Base-by-base conservation (phyloP, 2,329 filamentous ascomycete genomes). In the Epichloe sibirici region DNA sequence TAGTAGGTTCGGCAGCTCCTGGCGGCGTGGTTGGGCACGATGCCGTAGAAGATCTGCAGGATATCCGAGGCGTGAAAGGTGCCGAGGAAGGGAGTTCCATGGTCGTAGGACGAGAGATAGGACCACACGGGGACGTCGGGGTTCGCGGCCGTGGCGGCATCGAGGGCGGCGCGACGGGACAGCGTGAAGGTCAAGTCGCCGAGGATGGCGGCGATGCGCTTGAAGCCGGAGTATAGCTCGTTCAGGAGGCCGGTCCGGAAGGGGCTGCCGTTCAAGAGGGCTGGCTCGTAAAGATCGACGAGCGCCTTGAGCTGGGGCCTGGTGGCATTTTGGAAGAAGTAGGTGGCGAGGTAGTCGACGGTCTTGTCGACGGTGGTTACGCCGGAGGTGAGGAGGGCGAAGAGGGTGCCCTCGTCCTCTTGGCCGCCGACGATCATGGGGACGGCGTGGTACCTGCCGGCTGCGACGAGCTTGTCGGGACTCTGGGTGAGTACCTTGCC, bases 111-210 rank as follows among this genome's bases (percentile, higher is more conserved):
- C 0, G 83, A 70, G 1, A 93, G 75, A 67, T 90, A 93, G 0
- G 83, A 88, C 86, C 86, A 93, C 1, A 73, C 70, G 0, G 82
- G 81, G 0, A 89, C 79, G n/a, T 61, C 45, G 0, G 82, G 81
- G 56, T 81, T 74, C 12, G 71, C 67, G 1, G 67, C 51, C 0
- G 64, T 61, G 2, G 79, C 65, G 0, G 61, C 53, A 12, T 73
- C 62, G 23, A 93, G 76, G 64, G 87, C 83, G 5, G 75, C 55
- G 15, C 88, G 81, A 1, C 87, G 80, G 0, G 81, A 79, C 0
- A 93, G 73, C 0, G 83, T 90, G 67, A 93, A 91, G 2, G 79
- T 79, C 0, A 89, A 61, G 62, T 93, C 88, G 13, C 88, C 88
- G 0, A 90, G 71, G 31, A 91, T 78, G 38, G 87, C 86, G 2